Base-by-base conservation (phyloP, 2,329 filamentous ascomycete species). In the Colletotrichum orbiculare region DNA sequence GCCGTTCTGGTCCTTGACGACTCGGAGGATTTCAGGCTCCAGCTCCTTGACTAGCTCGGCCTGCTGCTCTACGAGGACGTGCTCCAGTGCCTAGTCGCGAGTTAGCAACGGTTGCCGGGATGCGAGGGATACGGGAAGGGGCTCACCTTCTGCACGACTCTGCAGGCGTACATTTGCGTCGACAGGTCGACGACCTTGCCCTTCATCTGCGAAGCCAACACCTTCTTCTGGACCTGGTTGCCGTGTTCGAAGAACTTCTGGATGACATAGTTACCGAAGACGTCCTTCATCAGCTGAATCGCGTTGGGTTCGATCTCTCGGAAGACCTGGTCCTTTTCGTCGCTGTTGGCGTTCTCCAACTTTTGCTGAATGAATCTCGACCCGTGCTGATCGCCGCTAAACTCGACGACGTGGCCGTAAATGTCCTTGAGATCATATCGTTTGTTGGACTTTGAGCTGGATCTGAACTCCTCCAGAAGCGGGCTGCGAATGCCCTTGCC, bases 191-290 rank as follows among this genome's bases (percentile, higher is more conserved):
- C 81, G 11, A 98, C 89, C 73, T 94, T 92, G 7, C 91, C 91
- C 75, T 91, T 92, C 94, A 98, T 97, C 76, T 92, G 89, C 68
- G 89, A 88, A 1, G 93, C 94, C 46, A 99, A 79, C 2, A 91
- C 85, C 77, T 91, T 94, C 82, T 99, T 99, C 80, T 99, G 96
- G 0, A 90, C 86, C 77, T 97, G 94, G 70, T 93, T 96, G 43
- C 96, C 95, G 75, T 98, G 93, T 75, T 98, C 95, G 68, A 98
- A 97, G 74, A 98, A 90, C 76, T 97, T 98, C 74, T 99, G 96
- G 43, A 98, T 94, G 41, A 99, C 96, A 74, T 98, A 99, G 77
- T 99, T 99, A 58, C 96, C 96, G 74, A 97, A 99, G 0, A 98
- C 91, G 75, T 98, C 96, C 49, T 91, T 95, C 93, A 97, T 97